Evolutionary conservation across 805 yeast species (phyloP).

Genomic region (Saccharomycopsis fodiens): DNA sequence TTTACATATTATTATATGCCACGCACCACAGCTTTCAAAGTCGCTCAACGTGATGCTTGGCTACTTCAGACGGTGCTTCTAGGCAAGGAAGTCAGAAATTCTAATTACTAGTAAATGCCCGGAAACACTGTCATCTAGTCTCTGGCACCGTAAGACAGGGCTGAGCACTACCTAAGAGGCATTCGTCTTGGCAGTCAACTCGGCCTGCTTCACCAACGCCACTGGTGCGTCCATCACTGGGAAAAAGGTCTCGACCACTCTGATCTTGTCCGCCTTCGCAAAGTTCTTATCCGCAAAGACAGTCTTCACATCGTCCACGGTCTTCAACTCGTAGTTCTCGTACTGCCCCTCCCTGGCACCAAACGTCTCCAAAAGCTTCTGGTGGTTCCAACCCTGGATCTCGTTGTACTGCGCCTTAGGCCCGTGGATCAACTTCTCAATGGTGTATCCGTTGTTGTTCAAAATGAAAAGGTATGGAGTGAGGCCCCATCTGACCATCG

Average conservation of each 20-base stretch:
- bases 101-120: too few relatives aligned
- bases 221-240: constrained; percentile 57
- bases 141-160: too few relatives aligned
- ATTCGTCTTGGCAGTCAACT: constrained; percentile 46
- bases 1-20: too few relatives aligned
- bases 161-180: constrained; percentile 4
- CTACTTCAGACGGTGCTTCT: too few relatives aligned
- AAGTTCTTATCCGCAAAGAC: constrained; percentile 35
- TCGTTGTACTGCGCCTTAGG: constrained; percentile 49
- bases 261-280: constrained; percentile 35
- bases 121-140: too few relatives aligned
- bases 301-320: constrained; percentile 41
- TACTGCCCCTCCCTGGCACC: constrained; percentile 41
- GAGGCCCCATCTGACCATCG: constrained; percentile 46
- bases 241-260: constrained; percentile 50
- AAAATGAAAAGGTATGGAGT: constrained; percentile 52
- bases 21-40: too few relatives aligned
- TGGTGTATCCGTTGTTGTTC: constrained; percentile 62
- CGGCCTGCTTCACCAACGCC: constrained; percentile 59
- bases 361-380: constrained; percentile 40
- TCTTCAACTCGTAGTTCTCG: constrained; percentile 37
- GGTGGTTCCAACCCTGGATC: constrained; percentile 55
- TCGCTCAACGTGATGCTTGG: too few relatives aligned
- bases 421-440: constrained; percentile 56
- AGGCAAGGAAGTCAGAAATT: too few relatives aligned